phyloP scores from a whole-genome alignment of 495 filamentous ascomycete species.

The Penicillium ochrochloron region DNA sequence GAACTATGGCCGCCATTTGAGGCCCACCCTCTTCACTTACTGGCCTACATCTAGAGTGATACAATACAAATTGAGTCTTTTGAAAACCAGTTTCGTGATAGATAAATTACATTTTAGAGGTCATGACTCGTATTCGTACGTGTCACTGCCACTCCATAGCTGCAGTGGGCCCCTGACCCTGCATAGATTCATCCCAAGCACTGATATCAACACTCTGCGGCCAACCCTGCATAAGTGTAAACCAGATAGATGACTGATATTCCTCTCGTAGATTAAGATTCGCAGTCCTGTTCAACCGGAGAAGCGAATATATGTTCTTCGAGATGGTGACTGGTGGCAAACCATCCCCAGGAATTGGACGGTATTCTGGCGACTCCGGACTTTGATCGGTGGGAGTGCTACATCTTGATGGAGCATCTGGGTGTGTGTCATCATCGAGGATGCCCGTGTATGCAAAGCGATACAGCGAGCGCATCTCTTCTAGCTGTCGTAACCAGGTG shows the following conservation, averaged over 20 bases:
- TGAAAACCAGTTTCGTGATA: too few relatives aligned
- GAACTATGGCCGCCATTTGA: not conserved
- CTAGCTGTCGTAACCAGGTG: not conserved
- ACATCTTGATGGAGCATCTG: not conserved
- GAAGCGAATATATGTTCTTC: not conserved
- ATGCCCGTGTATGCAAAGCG: not conserved
- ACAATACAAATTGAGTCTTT: too few relatives aligned
- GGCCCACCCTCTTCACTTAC: not conserved
- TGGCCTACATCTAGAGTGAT: not conserved
- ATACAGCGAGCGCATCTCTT: not conserved
- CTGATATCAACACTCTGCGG: not conserved
- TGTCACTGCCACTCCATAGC: not conserved
- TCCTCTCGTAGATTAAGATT: not conserved
- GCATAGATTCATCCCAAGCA: conserved; percentile 2
- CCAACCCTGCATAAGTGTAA: conserved; percentile 4
- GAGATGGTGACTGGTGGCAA: not conserved
- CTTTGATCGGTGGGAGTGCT: not conserved
- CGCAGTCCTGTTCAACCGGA: not conserved
- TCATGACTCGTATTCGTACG: too few relatives aligned
- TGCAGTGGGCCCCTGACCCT: not conserved
- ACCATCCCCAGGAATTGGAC: not conserved
- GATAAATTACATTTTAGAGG: too few relatives aligned
- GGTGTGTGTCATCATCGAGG: not conserved
- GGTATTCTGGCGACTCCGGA: not conserved
- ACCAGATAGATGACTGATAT: conserved; percentile 4